Percentiles rank a stretch among this genome's conserved stretches.
Evolutionary conservation across 176 grass and related monocot species (phyloP).

Genomic region (Oropetium thomaeum): DNA sequence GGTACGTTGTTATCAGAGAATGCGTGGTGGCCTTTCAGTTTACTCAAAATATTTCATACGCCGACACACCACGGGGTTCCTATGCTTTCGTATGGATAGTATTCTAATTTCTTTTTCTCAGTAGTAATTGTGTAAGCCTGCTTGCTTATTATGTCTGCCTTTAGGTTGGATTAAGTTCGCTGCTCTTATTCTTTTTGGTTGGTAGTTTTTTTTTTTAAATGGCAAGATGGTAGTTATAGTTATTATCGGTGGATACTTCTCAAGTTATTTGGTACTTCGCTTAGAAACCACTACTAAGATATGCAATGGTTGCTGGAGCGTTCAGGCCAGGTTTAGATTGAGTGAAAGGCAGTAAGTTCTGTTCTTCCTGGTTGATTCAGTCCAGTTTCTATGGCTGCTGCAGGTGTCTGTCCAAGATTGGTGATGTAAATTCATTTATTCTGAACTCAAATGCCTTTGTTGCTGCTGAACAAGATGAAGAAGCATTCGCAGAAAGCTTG

Average conservation of each 20-base stretch:
- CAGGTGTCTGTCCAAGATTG: background rate
- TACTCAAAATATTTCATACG: background rate
- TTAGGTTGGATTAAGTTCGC: background rate
- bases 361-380: background rate
- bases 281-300: background rate
- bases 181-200: background rate
- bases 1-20: background rate
- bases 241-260: background rate
- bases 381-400: background rate
- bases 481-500: background rate
- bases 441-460: conserved; percentile 18
- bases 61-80: background rate
- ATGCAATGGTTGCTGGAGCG: background rate
- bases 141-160: background rate
- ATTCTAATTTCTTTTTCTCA: background rate
- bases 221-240: background rate
- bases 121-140: background rate
- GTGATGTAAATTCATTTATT: background rate
- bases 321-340: background rate
- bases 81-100: background rate
- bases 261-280: background rate
- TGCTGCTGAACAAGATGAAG: conserved; percentile 14
- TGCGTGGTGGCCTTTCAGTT: background rate
- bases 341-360: background rate
- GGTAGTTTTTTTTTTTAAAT: too few relatives aligned